These are phyloP conservation scores for Plasmodium inui DNA, from an alignment of 169 alveolate genomes.

Conservation along the genomic window DNA sequence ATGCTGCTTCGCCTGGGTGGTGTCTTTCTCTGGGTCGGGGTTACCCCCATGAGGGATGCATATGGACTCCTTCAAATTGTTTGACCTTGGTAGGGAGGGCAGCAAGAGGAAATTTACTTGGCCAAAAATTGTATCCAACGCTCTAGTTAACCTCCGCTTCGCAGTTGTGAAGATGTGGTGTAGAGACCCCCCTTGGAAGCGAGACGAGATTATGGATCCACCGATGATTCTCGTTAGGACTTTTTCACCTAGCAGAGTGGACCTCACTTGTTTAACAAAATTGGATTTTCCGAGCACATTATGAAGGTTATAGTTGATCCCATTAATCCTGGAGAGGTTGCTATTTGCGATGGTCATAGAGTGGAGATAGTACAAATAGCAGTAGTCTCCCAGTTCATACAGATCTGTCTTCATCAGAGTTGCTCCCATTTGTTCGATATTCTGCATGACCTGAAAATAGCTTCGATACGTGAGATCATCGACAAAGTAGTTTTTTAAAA, in stretches of 20 bases:
- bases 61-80: constrained; percentile 15
- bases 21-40: background rate
- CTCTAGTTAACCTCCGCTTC: background rate
- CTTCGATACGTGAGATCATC: background rate
- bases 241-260: constrained; percentile 31
- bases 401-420: constrained; percentile 9
- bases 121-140: background rate
- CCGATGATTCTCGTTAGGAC: constrained; percentile 53
- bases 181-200: constrained; percentile 10
- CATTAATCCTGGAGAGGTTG: constrained; percentile 46
- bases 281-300: constrained; percentile 4
- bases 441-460: constrained; percentile 24
- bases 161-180: background rate
- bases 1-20: background rate
- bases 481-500: constrained; percentile 28
- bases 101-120: constrained; percentile 26
- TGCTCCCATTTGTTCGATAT: constrained; percentile 34
- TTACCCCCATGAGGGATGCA: background rate
- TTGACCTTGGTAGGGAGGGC: constrained; percentile 54
- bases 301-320: constrained; percentile 39
- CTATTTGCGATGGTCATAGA: constrained; percentile 63
- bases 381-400: constrained; percentile 18
- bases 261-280: constrained; percentile 18
- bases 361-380: constrained; percentile 33
- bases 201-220: constrained; percentile 41